phyloP scores from a whole-genome alignment of 805 yeast species.

The Kodamaea jinghongensis region DNA sequence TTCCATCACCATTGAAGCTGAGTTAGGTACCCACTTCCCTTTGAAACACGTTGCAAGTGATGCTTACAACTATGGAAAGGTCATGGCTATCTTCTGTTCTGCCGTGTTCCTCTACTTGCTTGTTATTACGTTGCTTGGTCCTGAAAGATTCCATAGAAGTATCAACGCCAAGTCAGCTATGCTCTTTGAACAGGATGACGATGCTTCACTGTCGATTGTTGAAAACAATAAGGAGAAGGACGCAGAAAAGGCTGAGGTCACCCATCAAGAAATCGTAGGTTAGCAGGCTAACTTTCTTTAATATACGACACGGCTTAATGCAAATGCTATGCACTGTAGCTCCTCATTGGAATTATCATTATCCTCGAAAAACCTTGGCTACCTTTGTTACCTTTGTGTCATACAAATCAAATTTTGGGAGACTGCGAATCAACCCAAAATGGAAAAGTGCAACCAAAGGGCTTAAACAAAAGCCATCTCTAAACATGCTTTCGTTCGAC shows the following conservation, averaged over 20 bases:
- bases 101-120: slow-evolving; percentile 56
- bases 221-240: slow-evolving; percentile 1
- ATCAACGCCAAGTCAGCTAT: too few relatives aligned
- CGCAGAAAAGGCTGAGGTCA: not conserved
- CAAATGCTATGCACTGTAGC: too few relatives aligned
- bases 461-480: too few relatives aligned
- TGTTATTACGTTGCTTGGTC: slow-evolving; percentile 51
- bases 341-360: too few relatives aligned
- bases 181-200: slow-evolving; percentile 1
- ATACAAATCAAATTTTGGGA: too few relatives aligned
- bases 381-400: too few relatives aligned
- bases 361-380: too few relatives aligned
- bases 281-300: too few relatives aligned
- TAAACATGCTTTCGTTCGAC: too few relatives aligned
- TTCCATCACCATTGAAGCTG: slow-evolving; percentile 67
- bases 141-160: slow-evolving; percentile 47
- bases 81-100: slow-evolving; percentile 67
- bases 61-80: slow-evolving; percentile 57
- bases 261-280: not conserved
- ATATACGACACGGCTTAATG: too few relatives aligned
- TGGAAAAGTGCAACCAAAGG: too few relatives aligned
- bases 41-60: slow-evolving; percentile 20
- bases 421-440: too few relatives aligned
- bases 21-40: slow-evolving; percentile 58
- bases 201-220: not conserved